These are phyloP conservation scores for Dendrobium officinale DNA, from an alignment of 106 monocot species.

Conservation along the genomic window DNA sequence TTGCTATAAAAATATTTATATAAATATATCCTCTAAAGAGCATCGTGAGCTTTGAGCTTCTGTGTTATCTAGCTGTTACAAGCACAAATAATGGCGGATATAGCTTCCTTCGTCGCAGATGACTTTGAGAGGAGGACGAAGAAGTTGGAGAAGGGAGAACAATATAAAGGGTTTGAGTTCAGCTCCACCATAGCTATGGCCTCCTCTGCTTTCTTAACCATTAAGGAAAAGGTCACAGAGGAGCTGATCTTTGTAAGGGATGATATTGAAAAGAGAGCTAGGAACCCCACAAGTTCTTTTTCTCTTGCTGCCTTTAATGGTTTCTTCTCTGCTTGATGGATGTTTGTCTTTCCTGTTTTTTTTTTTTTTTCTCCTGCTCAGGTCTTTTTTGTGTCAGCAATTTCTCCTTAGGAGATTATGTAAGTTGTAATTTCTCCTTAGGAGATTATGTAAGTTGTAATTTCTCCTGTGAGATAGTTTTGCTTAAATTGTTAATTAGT, in stretches of 20 bases:
- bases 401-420: background rate
- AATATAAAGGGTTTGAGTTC: background rate
- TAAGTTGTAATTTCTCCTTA: background rate
- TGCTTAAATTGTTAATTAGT: background rate
- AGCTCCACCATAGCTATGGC: background rate
- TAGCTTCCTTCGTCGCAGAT: conserved; percentile 45
- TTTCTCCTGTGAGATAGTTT: too few relatives aligned
- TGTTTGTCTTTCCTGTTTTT: background rate
- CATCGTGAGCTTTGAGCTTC: too few relatives aligned
- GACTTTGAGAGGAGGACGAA: conserved; percentile 44
- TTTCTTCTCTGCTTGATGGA: conserved; percentile 38
- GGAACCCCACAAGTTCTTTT: conserved; percentile 17
- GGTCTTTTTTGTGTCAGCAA: background rate
- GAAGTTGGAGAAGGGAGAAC: conserved; percentile 8
- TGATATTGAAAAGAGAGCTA: background rate
- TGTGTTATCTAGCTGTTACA: background rate
- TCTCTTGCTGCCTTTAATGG: conserved; percentile 28
- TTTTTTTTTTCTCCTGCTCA: background rate
- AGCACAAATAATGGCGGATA: conserved; percentile 29
- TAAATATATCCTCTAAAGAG: background rate
- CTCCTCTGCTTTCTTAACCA: background rate
- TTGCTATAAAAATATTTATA: background rate
- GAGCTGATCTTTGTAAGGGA: background rate
- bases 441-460: too few relatives aligned
- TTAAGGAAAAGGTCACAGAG: conserved; percentile 4